Base-by-base conservation (phyloP, 2,329 filamentous ascomycete genomes). In the Dissoconium aciculare region DNA sequence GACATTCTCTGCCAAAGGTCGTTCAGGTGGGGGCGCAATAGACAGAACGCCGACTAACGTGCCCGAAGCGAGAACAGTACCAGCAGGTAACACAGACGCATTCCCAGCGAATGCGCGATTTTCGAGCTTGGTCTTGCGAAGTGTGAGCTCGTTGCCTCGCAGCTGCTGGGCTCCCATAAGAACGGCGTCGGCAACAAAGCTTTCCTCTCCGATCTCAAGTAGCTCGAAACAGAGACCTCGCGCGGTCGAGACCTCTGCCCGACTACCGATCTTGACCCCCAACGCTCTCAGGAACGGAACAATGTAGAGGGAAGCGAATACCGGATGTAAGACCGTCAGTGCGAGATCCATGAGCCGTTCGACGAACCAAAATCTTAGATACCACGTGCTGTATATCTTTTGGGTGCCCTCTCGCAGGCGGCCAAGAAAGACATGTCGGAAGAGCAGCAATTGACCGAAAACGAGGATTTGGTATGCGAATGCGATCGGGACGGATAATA, bases 281-380 rank as follows among this genome's bases (percentile, higher is more conserved):
- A 45, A 34, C 12, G 32, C 27, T 8, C 33, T 30, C 13, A 45
- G 39, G 31, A 45, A 45, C 10, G 42, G 42, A 1, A 45, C 42
- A 19, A 45, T 42, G 38, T 45, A 45, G 11, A 45, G 35, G 5
- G 39, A 38, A 5, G 42, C 42, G 19, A 45, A 45, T 21, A 45
- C 42, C 2, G 40, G 42, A 27, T 45, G 40, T 2, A 45, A 31
- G 11, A 45, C 33, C n/a, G 33, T 37, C 15, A 45, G 28, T 11
- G 42, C 40, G n/a, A 45, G 39, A 23, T 45, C 42, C 37, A 45
- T 42, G 10, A 43, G 19, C 29, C 42, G 24, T 9, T 45, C 42
- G 11, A 43, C 28, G 32, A 45, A 43, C 42, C 42, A 44, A 25
- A 41, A 39, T 17, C 42, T 40, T 12, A 44, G 26, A 23, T 38